These are phyloP conservation scores for Solanum corneliomulleri DNA, from an alignment of 257 asterid species.

Conservation along the genomic window DNA sequence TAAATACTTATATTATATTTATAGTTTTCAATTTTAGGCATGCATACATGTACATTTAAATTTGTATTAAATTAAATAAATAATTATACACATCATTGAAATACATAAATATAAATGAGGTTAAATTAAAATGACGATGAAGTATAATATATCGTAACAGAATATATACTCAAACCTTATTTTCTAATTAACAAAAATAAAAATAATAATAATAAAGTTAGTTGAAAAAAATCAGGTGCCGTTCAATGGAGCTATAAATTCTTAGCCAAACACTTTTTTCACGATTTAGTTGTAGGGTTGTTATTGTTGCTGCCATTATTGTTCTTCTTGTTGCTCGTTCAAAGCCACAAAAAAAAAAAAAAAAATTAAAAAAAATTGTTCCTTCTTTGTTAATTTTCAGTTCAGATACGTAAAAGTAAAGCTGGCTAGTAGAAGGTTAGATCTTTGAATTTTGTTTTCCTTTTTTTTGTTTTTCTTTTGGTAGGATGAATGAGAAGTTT, in stretches of 20 bases:
- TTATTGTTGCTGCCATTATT: not conserved
- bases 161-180: not conserved
- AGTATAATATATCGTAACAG: no score
- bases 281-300: not conserved
- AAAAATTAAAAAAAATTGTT: not conserved
- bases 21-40: no score
- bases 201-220: not conserved
- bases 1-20: no score
- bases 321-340: not conserved
- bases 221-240: not conserved
- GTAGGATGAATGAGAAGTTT: not conserved
- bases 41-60: accelerated
- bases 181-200: not conserved
- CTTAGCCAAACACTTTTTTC: not conserved
- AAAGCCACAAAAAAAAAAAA: not conserved
- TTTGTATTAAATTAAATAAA: no score
- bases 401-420: not conserved
- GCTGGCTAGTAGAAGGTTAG: not conserved
- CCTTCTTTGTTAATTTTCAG: not conserved
- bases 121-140: accelerated
- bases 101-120: no score
- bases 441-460: not conserved
- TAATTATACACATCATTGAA: no score
- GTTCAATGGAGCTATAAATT: not conserved
- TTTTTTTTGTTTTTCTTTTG: not conserved